Evolutionary conservation across 371 early-diverging fungal genomes (phyloP), one percentile per base, ranked within the genome.

Genomic region (Gilbertella persicaria): DNA sequence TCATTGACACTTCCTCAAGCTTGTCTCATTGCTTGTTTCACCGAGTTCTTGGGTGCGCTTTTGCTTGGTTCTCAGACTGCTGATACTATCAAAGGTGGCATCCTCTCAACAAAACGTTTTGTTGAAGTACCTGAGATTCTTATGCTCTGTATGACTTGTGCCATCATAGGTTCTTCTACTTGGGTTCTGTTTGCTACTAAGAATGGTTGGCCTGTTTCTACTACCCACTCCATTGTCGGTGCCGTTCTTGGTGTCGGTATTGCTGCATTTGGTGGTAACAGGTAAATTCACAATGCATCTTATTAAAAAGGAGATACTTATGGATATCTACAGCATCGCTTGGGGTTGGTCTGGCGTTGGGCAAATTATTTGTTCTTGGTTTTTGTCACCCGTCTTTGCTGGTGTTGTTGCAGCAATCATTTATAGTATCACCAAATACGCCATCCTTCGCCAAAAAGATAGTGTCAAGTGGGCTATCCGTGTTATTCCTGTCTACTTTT

Each of bases 31-130:
- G 94, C 94, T 50, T 69, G 89, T 55, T 90, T 94, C 58, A 90
- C 93, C 17, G 94, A 93, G 69, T 89, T 92, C 48, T 62, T 85
- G 7, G 94, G 94, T 55, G 94, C 94, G 2, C 68, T 92, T 24
- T 74, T 91, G 16, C 77, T 94, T 14, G 94, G 94, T 55, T 69
- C 86, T n/a, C 64, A 67, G 20, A 89, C 88, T 4, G 69, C 91
- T 14, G 89, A 86, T 39, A 91, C 92, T 8, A 89, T 93, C 71
- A 84, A 84, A 58, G 81, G 85, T 50, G 80, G 83, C 13, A 90
- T 94, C 58, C 67, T 93, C 23, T 58, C 73, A 7, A 60, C 80
- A 16, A 54, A 64, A 1, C 23, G 57, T 13, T 92, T 88, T 57
- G 65, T 38, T 2, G 45, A 58, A 5, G 69, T 76, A 41, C 93